Conservation (phyloP, 2,329 filamentous ascomycete species). For the Trichoderma polysporum region DNA sequence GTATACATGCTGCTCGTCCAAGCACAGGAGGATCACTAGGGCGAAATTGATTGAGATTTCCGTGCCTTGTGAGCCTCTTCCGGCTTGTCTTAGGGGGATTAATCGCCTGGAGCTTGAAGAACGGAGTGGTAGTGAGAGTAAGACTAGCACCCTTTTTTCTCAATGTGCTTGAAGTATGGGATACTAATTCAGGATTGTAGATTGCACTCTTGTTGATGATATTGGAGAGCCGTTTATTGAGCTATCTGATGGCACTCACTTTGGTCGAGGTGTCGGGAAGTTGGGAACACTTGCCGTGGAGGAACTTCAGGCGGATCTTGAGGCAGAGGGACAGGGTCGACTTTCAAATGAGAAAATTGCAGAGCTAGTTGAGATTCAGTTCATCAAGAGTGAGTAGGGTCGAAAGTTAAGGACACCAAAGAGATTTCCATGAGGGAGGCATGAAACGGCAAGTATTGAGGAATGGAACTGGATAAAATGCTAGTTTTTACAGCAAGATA, state of each 20-base stretch:
- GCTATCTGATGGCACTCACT: background rate
- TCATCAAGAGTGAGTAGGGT: background rate
- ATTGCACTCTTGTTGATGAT: background rate
- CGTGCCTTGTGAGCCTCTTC: no score
- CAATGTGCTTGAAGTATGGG: no score
- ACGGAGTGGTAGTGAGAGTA: background rate
- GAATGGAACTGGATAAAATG: no score
- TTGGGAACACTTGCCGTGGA: background rate
- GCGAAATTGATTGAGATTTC: background rate
- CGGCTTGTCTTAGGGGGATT: no score
- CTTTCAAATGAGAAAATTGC: background rate
- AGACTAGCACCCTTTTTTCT: background rate
- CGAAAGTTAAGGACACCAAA: background rate
- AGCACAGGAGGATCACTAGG: background rate
- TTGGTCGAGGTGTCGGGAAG: background rate
- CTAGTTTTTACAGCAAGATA: no score
- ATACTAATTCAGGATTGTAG: background rate
- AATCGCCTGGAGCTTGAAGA: background rate
- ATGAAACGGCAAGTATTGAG: no score
- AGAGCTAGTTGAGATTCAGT: background rate
- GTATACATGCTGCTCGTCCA: background rate
- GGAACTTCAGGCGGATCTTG: background rate
- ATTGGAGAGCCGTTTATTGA: background rate
- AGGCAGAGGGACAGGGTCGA: background rate
- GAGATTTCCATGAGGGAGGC: no score